Evolutionary conservation across 139 green algal species (phyloP).

Genomic region (Picochlorum sp.): DNA sequence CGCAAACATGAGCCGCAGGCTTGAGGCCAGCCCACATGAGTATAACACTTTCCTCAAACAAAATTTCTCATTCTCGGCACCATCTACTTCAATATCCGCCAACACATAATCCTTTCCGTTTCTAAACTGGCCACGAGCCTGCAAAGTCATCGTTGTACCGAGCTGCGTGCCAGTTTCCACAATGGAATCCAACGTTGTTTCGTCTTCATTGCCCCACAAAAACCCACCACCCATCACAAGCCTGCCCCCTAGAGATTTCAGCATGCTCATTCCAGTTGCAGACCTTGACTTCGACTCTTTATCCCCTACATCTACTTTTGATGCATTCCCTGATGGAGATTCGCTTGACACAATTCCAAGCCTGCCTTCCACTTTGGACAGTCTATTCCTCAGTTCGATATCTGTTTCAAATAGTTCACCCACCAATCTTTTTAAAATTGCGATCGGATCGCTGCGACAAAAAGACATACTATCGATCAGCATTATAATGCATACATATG

Average conservation of each 20-base stretch:
- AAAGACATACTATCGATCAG: neutral
- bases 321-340: too few relatives aligned
- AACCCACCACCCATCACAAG: slow-evolving; percentile 16
- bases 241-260: neutral
- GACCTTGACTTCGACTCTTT: neutral
- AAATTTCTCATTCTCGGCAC: neutral
- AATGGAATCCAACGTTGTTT: neutral
- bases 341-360: neutral
- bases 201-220: slow-evolving; percentile 17
- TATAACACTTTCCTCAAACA: slow-evolving; percentile 27
- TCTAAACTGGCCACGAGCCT: slow-evolving; percentile 1
- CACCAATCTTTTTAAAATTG: slow-evolving; percentile 26
- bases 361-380: slow-evolving; percentile 17
- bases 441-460: slow-evolving; percentile 20
- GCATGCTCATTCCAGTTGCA: neutral
- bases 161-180: slow-evolving; percentile 3
- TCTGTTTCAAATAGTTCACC: slow-evolving; percentile 35
- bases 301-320: neutral
- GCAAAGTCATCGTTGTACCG: slow-evolving; percentile 10
- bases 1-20: slow-evolving; percentile 19
- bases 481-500: too few relatives aligned
- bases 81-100: slow-evolving; percentile 8
- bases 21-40: neutral
- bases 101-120: slow-evolving; percentile 11
- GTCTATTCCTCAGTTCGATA: slow-evolving; percentile 16